phyloP scores from a whole-genome alignment of 2,329 filamentous ascomycete genomes.

The Chaetomium sp. region DNA sequence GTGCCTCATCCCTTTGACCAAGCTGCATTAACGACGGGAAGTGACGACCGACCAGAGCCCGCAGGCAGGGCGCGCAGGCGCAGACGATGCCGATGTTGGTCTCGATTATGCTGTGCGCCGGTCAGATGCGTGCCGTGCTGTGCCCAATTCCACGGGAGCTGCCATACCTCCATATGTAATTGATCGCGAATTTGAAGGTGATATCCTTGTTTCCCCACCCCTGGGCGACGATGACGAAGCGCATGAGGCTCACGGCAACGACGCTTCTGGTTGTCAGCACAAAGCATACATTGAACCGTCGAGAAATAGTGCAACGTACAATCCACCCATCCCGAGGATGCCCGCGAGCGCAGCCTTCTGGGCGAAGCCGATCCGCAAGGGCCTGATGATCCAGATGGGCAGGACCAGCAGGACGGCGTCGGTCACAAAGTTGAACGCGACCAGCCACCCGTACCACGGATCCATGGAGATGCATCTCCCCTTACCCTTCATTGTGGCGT shows the following conservation, averaged over 20 bases:
- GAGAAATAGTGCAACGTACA: constrained; percentile 21
- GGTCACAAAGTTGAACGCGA: constrained; percentile 25
- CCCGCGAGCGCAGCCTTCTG: constrained; percentile 27
- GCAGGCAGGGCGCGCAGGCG: constrained; percentile 30
- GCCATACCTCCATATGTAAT: constrained; percentile 15
- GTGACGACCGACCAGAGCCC: constrained; percentile 8
- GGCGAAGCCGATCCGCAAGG: constrained; percentile 16
- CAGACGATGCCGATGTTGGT: constrained; percentile 31
- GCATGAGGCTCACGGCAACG: constrained; percentile 29
- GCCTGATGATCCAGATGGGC: constrained; percentile 27
- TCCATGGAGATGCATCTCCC: constrained; percentile 21
- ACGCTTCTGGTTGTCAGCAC: constrained; percentile 21
- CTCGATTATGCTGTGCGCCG: constrained; percentile 24
- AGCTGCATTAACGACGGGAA: constrained; percentile 16
- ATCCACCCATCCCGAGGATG: constrained; percentile 30
- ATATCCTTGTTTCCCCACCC: constrained; percentile 16
- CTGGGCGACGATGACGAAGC: constrained; percentile 18
- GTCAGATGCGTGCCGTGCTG: background rate
- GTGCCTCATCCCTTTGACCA: background rate
- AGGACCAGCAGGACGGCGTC: constrained; percentile 28
- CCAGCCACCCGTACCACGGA: constrained; percentile 21
- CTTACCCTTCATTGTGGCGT: background rate
- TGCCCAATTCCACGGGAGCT: background rate
- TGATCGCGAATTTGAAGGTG: constrained; percentile 21
- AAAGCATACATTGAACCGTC: background rate